Evolutionary conservation across 495 filamentous ascomycete genomes (phyloP).

Genomic region (Cetradonia linearis): DNA sequence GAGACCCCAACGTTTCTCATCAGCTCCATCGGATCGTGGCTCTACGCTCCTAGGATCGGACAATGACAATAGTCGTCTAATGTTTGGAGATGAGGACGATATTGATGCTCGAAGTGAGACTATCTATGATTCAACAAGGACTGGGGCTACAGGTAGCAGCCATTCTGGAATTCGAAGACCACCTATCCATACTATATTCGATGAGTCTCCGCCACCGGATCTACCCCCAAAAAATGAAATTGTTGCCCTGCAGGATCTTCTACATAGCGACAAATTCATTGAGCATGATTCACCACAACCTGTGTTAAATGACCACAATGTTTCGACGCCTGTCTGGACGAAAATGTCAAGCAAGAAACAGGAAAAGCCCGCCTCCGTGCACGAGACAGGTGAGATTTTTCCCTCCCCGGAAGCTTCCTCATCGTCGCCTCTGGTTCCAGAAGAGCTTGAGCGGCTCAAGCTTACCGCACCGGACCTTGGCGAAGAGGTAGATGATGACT

Average conservation of each 20-base stretch:
- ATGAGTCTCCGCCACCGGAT: conserved; percentile 54
- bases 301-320: conserved; percentile 55
- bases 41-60: conserved; percentile 82
- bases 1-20: conserved; percentile 34
- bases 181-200: conserved; percentile 79
- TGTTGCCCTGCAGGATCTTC: conserved; percentile 44
- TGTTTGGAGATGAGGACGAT: conserved; percentile 75
- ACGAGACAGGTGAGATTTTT: not conserved
- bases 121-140: conserved; percentile 83
- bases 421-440: not conserved
- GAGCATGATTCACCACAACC: conserved; percentile 29
- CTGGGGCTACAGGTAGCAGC: conserved; percentile 57
- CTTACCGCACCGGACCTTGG: conserved; percentile 3
- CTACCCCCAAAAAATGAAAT: conserved; percentile 45
- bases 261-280: conserved; percentile 37
- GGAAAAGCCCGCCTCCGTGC: conserved; percentile 19
- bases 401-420: not conserved
- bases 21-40: conserved; percentile 55
- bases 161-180: conserved; percentile 40
- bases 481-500: conserved; percentile 25
- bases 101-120: conserved; percentile 66
- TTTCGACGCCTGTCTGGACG: conserved; percentile 44
- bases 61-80: conserved; percentile 60
- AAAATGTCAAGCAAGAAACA: conserved; percentile 18
- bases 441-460: conserved; percentile 4